Base-by-base conservation (phyloP, 2,329 filamentous ascomycete species). In the Fusarium dimerum region DNA sequence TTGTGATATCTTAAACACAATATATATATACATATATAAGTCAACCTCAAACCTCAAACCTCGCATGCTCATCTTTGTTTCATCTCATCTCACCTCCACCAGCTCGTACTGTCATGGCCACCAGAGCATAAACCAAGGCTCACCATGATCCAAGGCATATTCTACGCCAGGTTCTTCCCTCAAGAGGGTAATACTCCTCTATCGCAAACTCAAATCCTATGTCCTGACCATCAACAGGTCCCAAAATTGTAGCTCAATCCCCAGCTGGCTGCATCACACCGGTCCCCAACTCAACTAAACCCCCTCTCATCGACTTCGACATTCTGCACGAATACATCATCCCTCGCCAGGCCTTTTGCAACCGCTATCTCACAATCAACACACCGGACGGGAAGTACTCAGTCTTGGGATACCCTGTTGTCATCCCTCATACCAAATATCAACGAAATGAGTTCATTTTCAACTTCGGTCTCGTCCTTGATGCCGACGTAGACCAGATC, bases 381-480 rank as follows among this genome's bases (percentile, higher is more conserved):
- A 88, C 90, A 43, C 83, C 84, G 0, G 81, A 84, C 50, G 78
- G 79, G 61, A 83, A 83, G 60, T 88, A 92, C 71, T 85, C 87
- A 52, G 85, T 99, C 50, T 81, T 99, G 34, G 91, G 92, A 15
- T 91, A 92, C 65, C 94, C 94, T 0, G 88, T 97, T 48, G 93
- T 91, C 68, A 90, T 97, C 67, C 85, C 88, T 47, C 84, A 92
- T 59, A 82, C 86, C 50, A 87, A 88, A 62, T 96, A 97, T 68
- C 85, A 88, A 66, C 87, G 94, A 52, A 96, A 96, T 73, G 90
- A 96, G 72, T 97, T 97, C 78, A 96, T 97, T 68, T 99, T 97
- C 83, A 97, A 97, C 72, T 96, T 97, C 68, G 92, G 91, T 53
- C 78, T 97, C 42, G 88, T 96, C 29, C 79, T 96, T 45, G 83